phyloP scores from a whole-genome alignment of 495 filamentous ascomycete species.

The Lentithecium fluviatile region DNA sequence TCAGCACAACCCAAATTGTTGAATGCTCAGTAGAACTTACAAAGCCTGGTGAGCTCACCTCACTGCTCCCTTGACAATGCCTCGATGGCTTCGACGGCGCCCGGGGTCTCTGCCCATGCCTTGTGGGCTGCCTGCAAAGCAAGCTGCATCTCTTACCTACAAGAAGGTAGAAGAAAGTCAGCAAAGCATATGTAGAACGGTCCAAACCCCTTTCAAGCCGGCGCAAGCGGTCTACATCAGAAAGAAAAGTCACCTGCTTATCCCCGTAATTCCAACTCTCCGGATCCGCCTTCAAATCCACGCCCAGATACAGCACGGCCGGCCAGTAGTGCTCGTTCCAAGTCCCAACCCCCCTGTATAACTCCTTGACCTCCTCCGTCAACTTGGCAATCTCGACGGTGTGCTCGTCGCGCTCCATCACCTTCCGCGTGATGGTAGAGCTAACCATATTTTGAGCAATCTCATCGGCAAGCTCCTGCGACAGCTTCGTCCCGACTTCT shows the following conservation, averaged over 20 bases:
- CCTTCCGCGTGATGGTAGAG: not conserved
- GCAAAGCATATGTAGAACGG: too few relatives aligned
- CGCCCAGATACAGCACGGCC: not conserved
- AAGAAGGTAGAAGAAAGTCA: too few relatives aligned
- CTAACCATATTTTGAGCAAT: not conserved
- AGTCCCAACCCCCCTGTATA: not conserved
- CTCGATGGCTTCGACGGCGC: constrained; percentile 7
- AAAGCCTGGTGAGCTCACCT: too few relatives aligned
- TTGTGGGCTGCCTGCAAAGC: not conserved
- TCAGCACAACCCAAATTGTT: too few relatives aligned
- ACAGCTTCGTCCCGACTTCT: not conserved
- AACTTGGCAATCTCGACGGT: not conserved
- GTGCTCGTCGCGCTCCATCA: constrained; percentile 6
- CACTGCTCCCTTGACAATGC: not conserved
- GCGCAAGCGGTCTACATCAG: too few relatives aligned
- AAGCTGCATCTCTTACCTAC: too few relatives aligned
- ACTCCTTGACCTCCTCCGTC: not conserved
- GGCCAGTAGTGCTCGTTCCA: constrained; percentile 4
- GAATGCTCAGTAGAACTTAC: too few relatives aligned
- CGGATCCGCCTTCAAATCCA: too few relatives aligned
- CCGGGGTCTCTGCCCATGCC: constrained; percentile 7
- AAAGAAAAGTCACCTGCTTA: too few relatives aligned
- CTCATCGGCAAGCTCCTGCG: not conserved
- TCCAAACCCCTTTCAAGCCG: too few relatives aligned
- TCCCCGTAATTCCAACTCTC: too few relatives aligned